A percentile compares a stretch with the other conserved stretches of the same genome.
Conservation (phyloP, 1,284 basidiomycete species). For the Cutaneotrichosporon mucoides region DNA sequence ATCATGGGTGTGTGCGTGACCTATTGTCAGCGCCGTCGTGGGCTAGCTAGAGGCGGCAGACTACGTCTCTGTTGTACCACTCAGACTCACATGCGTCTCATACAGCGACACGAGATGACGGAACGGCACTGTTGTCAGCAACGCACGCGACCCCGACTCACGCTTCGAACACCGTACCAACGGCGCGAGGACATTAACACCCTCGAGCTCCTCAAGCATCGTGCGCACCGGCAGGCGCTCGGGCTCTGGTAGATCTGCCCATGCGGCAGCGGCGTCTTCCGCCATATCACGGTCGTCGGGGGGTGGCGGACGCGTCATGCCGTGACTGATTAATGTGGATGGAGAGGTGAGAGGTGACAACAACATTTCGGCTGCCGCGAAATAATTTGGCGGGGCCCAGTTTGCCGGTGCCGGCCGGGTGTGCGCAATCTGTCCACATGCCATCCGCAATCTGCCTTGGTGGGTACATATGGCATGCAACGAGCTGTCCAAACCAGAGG, state of each 20-base stretch:
- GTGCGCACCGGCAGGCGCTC: constrained; percentile 48
- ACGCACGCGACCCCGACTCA: constrained; percentile 11
- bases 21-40: constrained; percentile 4
- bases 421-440: too few species aligned
- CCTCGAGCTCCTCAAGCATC: constrained; percentile 50
- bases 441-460: too few species aligned
- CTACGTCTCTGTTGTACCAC: too few species aligned
- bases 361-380: neutral
- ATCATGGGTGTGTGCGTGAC: constrained; percentile 62
- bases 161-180: constrained; percentile 59
- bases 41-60: too few species aligned
- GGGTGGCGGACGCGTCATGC: too few species aligned
- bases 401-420: neutral
- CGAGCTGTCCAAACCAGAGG: too few species aligned
- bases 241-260: constrained; percentile 34
- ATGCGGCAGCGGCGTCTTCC: neutral
- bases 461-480: too few species aligned
- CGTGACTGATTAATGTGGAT: too few species aligned
- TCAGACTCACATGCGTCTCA: constrained; percentile 50
- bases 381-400: constrained; percentile 3
- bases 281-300: constrained; percentile 5
- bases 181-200: constrained; percentile 54
- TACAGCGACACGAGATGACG: constrained; percentile 57
- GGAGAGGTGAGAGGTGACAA: too few species aligned
- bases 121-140: constrained; percentile 51